Conservation (phyloP, 768 basidiomycete species). For the Boletus speciosus region DNA sequence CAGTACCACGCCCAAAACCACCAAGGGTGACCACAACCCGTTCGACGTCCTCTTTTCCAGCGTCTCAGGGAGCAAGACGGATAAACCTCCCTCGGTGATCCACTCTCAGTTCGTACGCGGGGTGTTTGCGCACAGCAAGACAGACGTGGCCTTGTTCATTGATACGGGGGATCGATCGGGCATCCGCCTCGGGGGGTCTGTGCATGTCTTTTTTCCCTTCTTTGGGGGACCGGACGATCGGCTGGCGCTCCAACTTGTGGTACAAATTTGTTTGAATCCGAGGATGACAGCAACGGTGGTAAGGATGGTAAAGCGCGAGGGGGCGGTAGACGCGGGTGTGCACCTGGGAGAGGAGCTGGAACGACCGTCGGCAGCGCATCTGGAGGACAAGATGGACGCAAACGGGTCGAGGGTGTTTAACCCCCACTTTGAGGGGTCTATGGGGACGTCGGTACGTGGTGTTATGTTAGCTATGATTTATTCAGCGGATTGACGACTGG, state of each 20-base stretch:
- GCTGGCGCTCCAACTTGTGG: constrained; percentile 77
- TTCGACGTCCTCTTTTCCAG: constrained; percentile 65
- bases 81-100: constrained; percentile 46
- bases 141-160: constrained; percentile 84
- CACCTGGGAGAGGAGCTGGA: constrained; percentile 10
- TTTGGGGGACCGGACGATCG: constrained; percentile 95
- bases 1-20: no score
- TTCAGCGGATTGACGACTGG: neutral
- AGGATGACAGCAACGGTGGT: constrained; percentile 72
- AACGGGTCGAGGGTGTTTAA: neutral
- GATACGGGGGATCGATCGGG: constrained; percentile 49
- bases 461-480: neutral
- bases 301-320: constrained; percentile 53
- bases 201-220: constrained; percentile 85
- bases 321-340: constrained; percentile 11
- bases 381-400: constrained; percentile 2
- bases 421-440: neutral
- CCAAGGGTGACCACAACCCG: constrained; percentile 42
- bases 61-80: constrained; percentile 19
- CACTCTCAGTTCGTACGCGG: constrained; percentile 84
- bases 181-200: constrained; percentile 28
- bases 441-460: constrained; percentile 8
- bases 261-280: constrained; percentile 74
- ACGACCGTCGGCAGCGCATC: constrained; percentile 24
- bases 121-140: constrained; percentile 67